Evolutionary conservation across 257 asterid species (phyloP), one percentile per base, ranked within the genome.

Genomic region (Thymus mandschuricus): DNA sequence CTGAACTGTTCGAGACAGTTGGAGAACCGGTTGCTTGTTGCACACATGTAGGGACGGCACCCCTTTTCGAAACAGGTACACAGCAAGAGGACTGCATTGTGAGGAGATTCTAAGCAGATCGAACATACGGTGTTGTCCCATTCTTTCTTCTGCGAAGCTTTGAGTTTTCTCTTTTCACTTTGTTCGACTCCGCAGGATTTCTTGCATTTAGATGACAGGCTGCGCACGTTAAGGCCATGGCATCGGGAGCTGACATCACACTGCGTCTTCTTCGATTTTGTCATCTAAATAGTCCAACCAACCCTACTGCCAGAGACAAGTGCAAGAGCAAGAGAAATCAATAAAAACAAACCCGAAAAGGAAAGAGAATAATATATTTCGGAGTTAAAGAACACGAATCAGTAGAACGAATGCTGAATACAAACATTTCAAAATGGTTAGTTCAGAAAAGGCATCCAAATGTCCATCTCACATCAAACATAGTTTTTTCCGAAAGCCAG

Each of bases 31-130:
- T 56, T 71, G 85, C 92, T 76, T 10, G 96, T 88, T 2, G 86
- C 89, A 60, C 95, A 90, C 91, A 88, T 90, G 76, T 86, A 90
- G n/a, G 96, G 91, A 35, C 89, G 88, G 60, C 96, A 90, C 27
- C 95, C 95, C 66, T 86, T 86, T 56, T 82, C 82, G 15, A 84
- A 81, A 0, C 95, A 88, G 8, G 95, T 86, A 78, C 95, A 88
- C 44, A 88, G 89, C 71, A 86, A 78, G 70, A 86, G 88, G 72
- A 90, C 97, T 0, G 93, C 91, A 64, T 88, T 88, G 83, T 90
- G 97, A 21, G 97, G 96, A 56, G 62, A 81, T 55, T 88, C 97
- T 84, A 88, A 69, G 82, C 95, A 90, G 54, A 90, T 92, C 0
- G 95, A 75, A 73, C 97, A 90, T 28, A 82, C 76, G 12, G 88